These are phyloP conservation scores for Eleusine coracana DNA, from an alignment of 176 grass and related monocot genomes.

Conservation along the genomic window DNA sequence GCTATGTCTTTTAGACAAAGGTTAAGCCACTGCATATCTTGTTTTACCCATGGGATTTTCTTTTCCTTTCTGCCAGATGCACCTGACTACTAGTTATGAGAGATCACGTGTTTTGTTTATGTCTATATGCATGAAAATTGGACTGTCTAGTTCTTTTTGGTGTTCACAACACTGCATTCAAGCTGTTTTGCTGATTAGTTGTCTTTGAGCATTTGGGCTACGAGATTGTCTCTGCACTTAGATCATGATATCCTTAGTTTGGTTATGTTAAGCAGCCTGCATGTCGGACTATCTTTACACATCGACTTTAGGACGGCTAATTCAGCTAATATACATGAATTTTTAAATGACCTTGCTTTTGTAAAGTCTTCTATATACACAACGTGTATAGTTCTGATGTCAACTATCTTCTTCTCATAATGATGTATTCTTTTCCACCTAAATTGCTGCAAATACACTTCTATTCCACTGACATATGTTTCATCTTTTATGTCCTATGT, in stretches of 20 bases:
- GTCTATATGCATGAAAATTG: no score
- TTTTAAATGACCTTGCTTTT: neutral
- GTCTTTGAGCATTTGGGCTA: neutral
- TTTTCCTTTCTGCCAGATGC: neutral
- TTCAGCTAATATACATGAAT: neutral
- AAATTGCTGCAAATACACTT: no score
- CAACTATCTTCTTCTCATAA: neutral
- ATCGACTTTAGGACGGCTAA: neutral
- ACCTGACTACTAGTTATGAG: no score
- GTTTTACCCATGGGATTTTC: no score
- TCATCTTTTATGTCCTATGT: conserved; percentile 4
- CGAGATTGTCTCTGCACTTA: no score
- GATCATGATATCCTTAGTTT: no score
- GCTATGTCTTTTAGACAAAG: no score
- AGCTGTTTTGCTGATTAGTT: neutral
- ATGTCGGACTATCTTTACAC: neutral
- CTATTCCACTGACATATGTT: neutral
- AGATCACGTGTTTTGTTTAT: no score
- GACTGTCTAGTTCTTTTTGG: neutral
- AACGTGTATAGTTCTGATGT: neutral
- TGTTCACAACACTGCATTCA: neutral
- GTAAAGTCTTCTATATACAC: neutral
- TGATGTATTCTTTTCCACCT: neutral
- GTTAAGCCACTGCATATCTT: no score
- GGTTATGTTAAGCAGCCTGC: neutral